These are phyloP conservation scores for Retiboletus fuscus DNA, from an alignment of 1,284 basidiomycete species.

Conservation along the genomic window DNA sequence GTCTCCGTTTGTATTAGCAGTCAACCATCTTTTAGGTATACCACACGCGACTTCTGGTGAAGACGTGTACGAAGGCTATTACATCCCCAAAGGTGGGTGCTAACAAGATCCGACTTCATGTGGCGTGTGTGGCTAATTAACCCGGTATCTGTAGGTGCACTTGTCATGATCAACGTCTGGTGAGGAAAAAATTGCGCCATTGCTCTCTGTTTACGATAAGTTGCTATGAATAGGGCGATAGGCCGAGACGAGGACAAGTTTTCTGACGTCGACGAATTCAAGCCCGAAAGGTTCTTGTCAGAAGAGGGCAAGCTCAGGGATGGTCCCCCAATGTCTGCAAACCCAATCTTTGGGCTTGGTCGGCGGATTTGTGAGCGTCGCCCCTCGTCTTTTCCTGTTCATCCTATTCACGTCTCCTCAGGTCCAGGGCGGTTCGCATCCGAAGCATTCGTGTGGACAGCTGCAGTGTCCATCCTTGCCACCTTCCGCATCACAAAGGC, in stretches of 20 bases:
- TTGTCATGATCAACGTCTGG: conserved; percentile 47
- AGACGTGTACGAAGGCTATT: conserved; percentile 46
- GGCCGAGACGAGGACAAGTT: conserved; percentile 35
- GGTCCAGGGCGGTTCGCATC: conserved; percentile 44
- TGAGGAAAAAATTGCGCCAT: conserved; percentile 2
- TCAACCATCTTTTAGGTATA: conserved; percentile 34
- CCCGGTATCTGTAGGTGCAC: conserved; percentile 35
- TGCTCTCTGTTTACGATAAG: conserved; percentile 19
- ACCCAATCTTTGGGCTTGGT: conserved; percentile 57
- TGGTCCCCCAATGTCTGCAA: conserved; percentile 48
- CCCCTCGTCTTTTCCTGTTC: neutral
- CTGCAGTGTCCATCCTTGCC: conserved; percentile 52
- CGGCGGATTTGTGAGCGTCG: conserved; percentile 48
- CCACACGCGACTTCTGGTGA: conserved; percentile 45
- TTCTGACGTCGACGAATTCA: conserved; percentile 38
- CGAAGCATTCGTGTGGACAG: conserved; percentile 41
- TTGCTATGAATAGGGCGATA: conserved; percentile 47
- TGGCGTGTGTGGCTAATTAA: conserved; percentile 21
- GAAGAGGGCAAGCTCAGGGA: conserved; percentile 32
- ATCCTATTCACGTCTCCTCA: conserved; percentile 29
- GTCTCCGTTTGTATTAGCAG: conserved; percentile 12
- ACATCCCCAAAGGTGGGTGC: conserved; percentile 44
- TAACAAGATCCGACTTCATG: neutral
- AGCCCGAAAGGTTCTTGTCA: conserved; percentile 40
- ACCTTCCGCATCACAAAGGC: conserved; percentile 53